A percentile compares a stretch with the other conserved stretches of the same genome.
phyloP scores from a whole-genome alignment of 2,329 filamentous ascomycete species.

The Pleomassaria siparia region DNA sequence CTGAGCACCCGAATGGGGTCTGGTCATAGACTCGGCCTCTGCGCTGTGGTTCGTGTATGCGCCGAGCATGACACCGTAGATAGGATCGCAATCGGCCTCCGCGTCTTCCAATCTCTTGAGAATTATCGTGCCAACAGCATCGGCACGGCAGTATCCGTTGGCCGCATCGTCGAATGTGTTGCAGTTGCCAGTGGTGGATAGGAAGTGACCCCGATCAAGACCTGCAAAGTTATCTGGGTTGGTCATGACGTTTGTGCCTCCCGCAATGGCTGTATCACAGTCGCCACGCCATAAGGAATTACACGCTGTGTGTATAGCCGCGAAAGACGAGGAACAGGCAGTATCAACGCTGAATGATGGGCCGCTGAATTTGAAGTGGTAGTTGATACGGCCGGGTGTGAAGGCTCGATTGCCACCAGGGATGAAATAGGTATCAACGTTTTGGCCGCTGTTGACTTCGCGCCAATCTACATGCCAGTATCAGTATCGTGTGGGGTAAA shows the following conservation, averaged over 20 bases:
- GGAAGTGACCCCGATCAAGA: slow-evolving; percentile 24
- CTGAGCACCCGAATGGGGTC: slow-evolving; percentile 28
- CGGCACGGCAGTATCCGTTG: slow-evolving; percentile 34
- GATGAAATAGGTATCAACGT: slow-evolving; percentile 49
- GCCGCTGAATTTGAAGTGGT: slow-evolving; percentile 36
- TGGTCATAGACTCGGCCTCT: slow-evolving; percentile 35
- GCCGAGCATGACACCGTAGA: slow-evolving; percentile 34
- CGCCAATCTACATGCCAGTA: slow-evolving; percentile 19
- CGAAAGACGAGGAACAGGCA: slow-evolving; percentile 40
- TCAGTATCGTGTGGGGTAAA: neutral
- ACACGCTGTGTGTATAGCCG: slow-evolving; percentile 31
- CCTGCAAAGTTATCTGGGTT: slow-evolving; percentile 35
- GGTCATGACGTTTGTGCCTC: slow-evolving; percentile 27
- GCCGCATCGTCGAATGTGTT: slow-evolving; percentile 36
- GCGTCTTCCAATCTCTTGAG: slow-evolving; percentile 27
- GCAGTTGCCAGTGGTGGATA: slow-evolving; percentile 31
- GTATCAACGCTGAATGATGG: slow-evolving; percentile 41
- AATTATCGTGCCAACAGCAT: slow-evolving; percentile 27
- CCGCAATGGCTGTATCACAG: slow-evolving; percentile 26
- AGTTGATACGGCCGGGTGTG: slow-evolving; percentile 47
- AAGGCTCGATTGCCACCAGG: slow-evolving; percentile 56
- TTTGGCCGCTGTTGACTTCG: slow-evolving; percentile 9
- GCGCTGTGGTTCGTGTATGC: slow-evolving; percentile 37
- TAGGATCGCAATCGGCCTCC: slow-evolving; percentile 31
- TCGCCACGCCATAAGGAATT: slow-evolving; percentile 34